Conservation (phyloP, 768 basidiomycete genomes). For the Lentinula sp. region DNA sequence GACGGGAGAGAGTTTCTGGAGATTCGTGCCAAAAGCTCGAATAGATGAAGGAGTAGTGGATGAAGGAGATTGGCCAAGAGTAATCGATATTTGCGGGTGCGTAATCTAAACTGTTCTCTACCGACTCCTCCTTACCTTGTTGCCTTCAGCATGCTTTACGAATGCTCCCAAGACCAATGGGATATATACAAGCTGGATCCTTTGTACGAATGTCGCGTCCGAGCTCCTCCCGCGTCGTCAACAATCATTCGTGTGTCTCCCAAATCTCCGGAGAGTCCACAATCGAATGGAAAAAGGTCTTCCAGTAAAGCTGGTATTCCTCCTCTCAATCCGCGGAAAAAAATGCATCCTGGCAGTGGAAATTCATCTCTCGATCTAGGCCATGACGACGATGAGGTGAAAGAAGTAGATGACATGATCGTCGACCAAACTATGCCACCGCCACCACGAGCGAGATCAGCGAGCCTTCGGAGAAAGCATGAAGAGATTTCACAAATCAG, state of each 20-base stretch:
- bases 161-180: slow-evolving; percentile 74
- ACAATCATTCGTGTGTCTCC: slow-evolving; percentile 22
- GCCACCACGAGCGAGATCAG: slow-evolving; percentile 12
- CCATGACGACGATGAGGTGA: slow-evolving; percentile 16
- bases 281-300: neutral
- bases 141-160: slow-evolving; percentile 34
- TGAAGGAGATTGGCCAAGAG: slow-evolving; percentile 69
- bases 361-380: neutral
- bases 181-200: slow-evolving; percentile 82
- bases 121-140: slow-evolving; percentile 2
- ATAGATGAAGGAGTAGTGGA: slow-evolving; percentile 49
- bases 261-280: slow-evolving; percentile 4
- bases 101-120: neutral
- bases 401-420: slow-evolving; percentile 48
- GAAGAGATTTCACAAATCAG: slow-evolving; percentile 27
- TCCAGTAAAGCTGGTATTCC: neutral
- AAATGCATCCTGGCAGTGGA: slow-evolving; percentile 7
- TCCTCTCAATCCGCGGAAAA: slow-evolving; percentile 9
- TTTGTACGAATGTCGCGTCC: slow-evolving; percentile 61
- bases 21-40: slow-evolving; percentile 71
- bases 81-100: slow-evolving; percentile 65
- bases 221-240: slow-evolving; percentile 28
- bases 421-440: slow-evolving; percentile 27
- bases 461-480: slow-evolving; percentile 19
- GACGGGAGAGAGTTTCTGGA: slow-evolving; percentile 56